Evolutionary conservation across 805 yeast genomes (phyloP), one percentile per base, ranked within the genome.

Genomic region (Candida ulmi): DNA sequence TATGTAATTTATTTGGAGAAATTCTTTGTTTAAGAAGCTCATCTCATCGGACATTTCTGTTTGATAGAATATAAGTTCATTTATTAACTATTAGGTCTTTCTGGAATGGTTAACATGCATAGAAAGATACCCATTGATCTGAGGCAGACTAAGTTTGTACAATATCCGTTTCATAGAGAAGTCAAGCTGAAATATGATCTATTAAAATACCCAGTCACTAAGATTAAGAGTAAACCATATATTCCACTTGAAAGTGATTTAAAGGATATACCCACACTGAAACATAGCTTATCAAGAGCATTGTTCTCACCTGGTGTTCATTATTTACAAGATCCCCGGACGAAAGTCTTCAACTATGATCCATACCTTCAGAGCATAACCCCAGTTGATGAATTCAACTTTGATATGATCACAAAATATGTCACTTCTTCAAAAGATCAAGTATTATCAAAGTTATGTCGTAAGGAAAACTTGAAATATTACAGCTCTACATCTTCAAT

Each of bases 401-500:
- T 80, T 52, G 68, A 72, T 25, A 63, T 70, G 29, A 60, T 84
- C 21, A 61, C 77, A 1, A 61, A 65, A 4, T 90, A 81, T 51
- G 71, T 79, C 8, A 72, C 87, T 0, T 80, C 95, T 0, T 75
- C 85, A 4, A 75, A 75, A 51, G 96, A 91, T 62, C 44, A 54
- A 11, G 53, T 52, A 1, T 65, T 91, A 35, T 51, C 73, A 1
- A 38, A 65, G 5, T 57, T 83, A 9, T 80, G 91, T 0, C 47
- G 50, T 8, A 35, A 42, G 16, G 45, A 58, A 13, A 36, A 50
- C 0, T 46, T 49, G 8, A 52, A 53, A 37, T 91, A 70, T 55
- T 76, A 74, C 42, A 84, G 95, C 2, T 88, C 96, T 1, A 88
- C 98, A 0, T 84, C 95, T 16, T 84, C 96, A 1, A 74, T 91